Base-by-base conservation (phyloP, 192 early-diverging fungal species). In the Pilobolus umbonatus region DNA sequence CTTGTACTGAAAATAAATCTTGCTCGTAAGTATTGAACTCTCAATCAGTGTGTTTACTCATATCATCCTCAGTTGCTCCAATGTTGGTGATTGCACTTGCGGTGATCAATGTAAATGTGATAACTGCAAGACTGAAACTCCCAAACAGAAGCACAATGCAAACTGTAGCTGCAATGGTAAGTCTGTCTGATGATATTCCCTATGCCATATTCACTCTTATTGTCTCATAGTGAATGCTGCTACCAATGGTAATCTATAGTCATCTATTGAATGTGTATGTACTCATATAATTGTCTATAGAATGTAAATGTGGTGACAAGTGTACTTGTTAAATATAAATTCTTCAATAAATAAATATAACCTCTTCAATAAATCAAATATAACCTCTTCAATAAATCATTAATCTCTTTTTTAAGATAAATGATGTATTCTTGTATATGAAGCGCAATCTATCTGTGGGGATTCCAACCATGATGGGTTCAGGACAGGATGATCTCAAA, bases 11-110 rank as follows among this genome's bases (percentile, higher is more conserved):
- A 39, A 25, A 56, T 43, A 43, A 53, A 14, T 31, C 50, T 19
- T 54, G 39, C 55, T 29, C 8, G 55, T 56, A 30, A 56, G 36
- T 56, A 6, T 42, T 55, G 21, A 42, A 26, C 24, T 14, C 5
- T 29, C 21, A 1, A 4, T 19, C 5, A 50, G 31, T 29, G 19
- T 19, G 17, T 19, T 14, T 21, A 14, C 34, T 21, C 8, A 31
- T 17, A 52, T 2, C 14, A 1, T 6, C 11, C 24, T 12, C 24
- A 54, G 52, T 14, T 54, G 52, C 11, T 19, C 52, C 24, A 38
- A 12, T 14, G 12, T 35, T 22, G 12, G 38, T 5, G 52, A 12
- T 3, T 54, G 52, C 31, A 54, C 19, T 5, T 54, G 52, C 38
- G 52, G 35, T 12, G 22, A 35, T 17, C 4, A 35, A 0, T 54